These are phyloP conservation scores for Letharia lupina DNA, from an alignment of 495 filamentous ascomycete genomes.

Conservation along the genomic window DNA sequence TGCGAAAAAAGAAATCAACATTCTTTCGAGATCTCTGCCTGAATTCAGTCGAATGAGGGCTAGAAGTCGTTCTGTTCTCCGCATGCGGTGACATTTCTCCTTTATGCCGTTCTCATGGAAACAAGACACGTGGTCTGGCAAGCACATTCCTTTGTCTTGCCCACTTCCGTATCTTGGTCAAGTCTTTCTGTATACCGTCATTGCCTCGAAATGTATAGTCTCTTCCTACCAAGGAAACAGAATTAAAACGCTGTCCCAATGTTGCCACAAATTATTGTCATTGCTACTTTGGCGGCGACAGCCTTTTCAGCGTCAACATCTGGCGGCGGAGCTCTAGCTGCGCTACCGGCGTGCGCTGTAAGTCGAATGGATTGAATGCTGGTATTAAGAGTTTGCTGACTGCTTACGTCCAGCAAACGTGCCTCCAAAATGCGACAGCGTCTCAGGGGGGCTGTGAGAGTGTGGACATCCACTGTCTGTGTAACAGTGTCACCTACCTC, in stretches of 20 bases:
- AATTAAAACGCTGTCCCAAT: background rate
- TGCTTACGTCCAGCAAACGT: slow-evolving; percentile 15
- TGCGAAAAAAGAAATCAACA: background rate
- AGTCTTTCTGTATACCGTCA: slow-evolving; percentile 5
- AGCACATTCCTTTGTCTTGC: slow-evolving; percentile 11
- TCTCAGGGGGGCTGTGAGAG: slow-evolving; percentile 13
- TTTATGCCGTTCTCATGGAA: slow-evolving; percentile 8
- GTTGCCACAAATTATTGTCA: background rate
- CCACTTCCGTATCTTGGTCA: slow-evolving; percentile 1
- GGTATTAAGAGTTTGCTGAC: background rate
- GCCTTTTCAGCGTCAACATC: slow-evolving; percentile 4
- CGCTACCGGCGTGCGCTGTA: slow-evolving; percentile 18
- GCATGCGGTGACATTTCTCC: slow-evolving; percentile 2
- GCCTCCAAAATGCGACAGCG: slow-evolving; percentile 12
- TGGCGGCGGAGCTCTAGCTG: background rate
- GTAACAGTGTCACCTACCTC: slow-evolving; percentile 21
- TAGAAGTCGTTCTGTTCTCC: background rate
- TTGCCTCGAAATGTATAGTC: slow-evolving; percentile 1
- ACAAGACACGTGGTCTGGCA: slow-evolving; percentile 3
- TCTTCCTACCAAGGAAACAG: background rate
- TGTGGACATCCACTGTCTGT: slow-evolving; percentile 26
- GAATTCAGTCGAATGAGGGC: background rate
- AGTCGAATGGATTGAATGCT: background rate
- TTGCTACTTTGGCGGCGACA: slow-evolving; percentile 12
- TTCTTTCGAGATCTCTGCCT: slow-evolving; percentile 1